A percentile compares a stretch with the other conserved stretches of the same genome.
These are phyloP conservation scores for Hevea brasiliensis DNA, from an alignment of 345 rosid species.

Conservation along the genomic window DNA sequence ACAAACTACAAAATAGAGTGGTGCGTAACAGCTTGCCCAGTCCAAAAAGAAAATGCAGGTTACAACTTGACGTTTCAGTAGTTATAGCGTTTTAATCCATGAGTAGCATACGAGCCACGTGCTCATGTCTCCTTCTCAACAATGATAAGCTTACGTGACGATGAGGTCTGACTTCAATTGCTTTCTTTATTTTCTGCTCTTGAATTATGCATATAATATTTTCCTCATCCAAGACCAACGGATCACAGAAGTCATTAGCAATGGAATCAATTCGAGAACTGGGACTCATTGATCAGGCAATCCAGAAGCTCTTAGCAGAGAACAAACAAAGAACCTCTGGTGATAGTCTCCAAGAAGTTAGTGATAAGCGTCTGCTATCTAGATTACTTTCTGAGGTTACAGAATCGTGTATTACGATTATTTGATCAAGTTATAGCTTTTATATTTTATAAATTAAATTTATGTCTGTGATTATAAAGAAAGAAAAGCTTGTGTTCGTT, in stretches of 20 bases:
- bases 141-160: neutral
- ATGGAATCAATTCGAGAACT: slow-evolving; percentile 45
- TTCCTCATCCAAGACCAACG: neutral
- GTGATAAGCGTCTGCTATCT: slow-evolving; percentile 54
- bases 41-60: neutral
- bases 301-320: slow-evolving; percentile 51
- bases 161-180: neutral
- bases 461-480: no score
- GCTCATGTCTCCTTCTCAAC: neutral
- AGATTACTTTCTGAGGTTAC: slow-evolving; percentile 61
- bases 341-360: no score
- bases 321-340: slow-evolving; percentile 31
- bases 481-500: no score
- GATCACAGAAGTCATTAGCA: no score
- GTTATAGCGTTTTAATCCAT: no score
- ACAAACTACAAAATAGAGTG: no score
- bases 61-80: neutral
- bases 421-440: neutral
- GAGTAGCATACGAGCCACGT: neutral
- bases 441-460: no score
- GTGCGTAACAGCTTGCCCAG: no score
- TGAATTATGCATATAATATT: neutral
- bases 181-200: neutral
- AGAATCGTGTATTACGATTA: neutral
- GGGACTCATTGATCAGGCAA: slow-evolving; percentile 45